Conservation (phyloP, 176 grass and related monocot species). For the Eleusine coracana region DNA sequence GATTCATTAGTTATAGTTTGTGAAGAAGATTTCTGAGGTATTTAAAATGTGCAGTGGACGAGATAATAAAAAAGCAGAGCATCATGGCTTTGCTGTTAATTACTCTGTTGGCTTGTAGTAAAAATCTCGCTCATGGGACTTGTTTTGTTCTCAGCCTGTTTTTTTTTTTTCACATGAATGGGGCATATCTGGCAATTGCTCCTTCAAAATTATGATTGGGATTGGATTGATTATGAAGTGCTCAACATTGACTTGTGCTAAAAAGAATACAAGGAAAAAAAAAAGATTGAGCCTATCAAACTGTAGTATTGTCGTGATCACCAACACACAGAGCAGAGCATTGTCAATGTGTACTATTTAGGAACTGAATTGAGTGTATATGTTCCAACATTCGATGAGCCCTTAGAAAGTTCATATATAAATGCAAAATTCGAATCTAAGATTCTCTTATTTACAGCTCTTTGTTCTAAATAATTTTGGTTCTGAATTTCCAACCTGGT, state of each 20-base stretch:
- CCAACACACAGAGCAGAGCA: not conserved
- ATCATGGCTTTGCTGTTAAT: not conserved
- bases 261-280: not conserved
- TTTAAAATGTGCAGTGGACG: not conserved
- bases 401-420: not conserved
- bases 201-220: not conserved
- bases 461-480: not conserved
- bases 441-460: not conserved
- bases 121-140: not conserved
- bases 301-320: not conserved
- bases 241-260: not conserved
- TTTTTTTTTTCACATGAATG: too few species aligned
- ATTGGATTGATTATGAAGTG: not conserved
- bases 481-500: slow-evolving; percentile 7
- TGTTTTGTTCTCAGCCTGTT: not conserved
- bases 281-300: not conserved
- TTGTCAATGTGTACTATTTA: not conserved
- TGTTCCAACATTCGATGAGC: not conserved
- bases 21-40: not conserved
- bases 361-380: not conserved
- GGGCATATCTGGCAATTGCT: not conserved
- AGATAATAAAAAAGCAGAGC: not conserved
- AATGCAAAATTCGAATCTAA: not conserved
- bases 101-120: not conserved
- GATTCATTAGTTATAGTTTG: not conserved